Percentiles rank a stretch among this genome's conserved stretches.
These are phyloP conservation scores for Pilasporangium apinafurcum DNA, from an alignment of 352 stramenopile genomes.

Conservation along the genomic window DNA sequence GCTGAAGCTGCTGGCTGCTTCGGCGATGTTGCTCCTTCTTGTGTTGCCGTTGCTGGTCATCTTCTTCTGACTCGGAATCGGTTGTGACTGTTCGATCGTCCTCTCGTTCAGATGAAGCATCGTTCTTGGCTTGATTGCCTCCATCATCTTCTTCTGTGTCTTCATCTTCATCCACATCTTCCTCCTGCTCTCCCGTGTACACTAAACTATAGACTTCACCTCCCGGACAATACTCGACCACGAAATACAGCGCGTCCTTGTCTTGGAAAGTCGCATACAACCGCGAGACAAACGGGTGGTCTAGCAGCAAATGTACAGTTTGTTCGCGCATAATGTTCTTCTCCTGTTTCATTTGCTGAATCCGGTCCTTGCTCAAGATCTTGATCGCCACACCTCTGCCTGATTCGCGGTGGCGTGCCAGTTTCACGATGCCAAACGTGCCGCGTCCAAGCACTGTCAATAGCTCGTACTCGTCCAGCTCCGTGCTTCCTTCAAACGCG, in stretches of 20 bases:
- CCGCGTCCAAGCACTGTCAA: slow-evolving; percentile 56
- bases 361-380: slow-evolving; percentile 27
- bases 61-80: slow-evolving; percentile 35
- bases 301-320: slow-evolving; percentile 46
- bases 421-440: slow-evolving; percentile 63
- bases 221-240: slow-evolving; percentile 67
- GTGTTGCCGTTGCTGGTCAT: slow-evolving; percentile 6
- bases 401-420: slow-evolving; percentile 50
- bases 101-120: background rate
- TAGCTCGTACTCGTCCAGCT: slow-evolving; percentile 48
- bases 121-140: slow-evolving; percentile 11
- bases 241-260: slow-evolving; percentile 59
- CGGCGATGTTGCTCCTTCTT: background rate
- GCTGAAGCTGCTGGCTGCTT: slow-evolving; percentile 9
- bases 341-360: slow-evolving; percentile 56
- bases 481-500: slow-evolving; percentile 16
- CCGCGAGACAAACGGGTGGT: slow-evolving; percentile 48
- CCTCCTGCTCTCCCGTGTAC: slow-evolving; percentile 62
- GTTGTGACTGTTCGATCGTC: slow-evolving; percentile 23
- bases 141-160: slow-evolving; percentile 8
- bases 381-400: slow-evolving; percentile 59
- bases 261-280: slow-evolving; percentile 78
- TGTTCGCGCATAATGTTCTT: slow-evolving; percentile 67
- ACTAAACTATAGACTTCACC: slow-evolving; percentile 88
- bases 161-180: slow-evolving; percentile 6